Evolutionary conservation across 2,329 filamentous ascomycete species (phyloP).

Genomic region (Diaporthe aspalathi): DNA sequence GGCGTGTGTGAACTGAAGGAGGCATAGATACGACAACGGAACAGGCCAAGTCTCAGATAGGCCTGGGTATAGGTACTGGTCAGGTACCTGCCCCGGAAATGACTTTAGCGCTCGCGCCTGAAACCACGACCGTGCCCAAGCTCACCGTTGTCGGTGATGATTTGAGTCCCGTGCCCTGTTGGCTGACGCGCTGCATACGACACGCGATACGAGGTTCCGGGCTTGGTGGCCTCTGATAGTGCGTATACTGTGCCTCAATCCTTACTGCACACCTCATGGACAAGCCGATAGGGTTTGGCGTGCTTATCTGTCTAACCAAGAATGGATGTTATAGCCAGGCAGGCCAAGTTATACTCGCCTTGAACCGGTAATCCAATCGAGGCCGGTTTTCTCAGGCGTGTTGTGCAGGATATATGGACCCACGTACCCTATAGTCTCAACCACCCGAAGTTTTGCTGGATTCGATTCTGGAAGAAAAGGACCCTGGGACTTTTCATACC

Average conservation of each 20-base stretch:
- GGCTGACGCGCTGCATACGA: constrained; percentile 27
- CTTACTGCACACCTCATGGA: neutral
- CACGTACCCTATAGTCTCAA: neutral
- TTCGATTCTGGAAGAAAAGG: neutral
- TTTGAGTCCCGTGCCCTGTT: constrained; percentile 22
- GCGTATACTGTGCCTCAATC: constrained; percentile 15
- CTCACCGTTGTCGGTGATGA: constrained; percentile 30
- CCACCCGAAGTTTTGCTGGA: neutral
- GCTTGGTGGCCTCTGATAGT: constrained; percentile 5
- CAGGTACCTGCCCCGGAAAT: constrained; percentile 25
- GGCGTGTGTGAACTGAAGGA: constrained; percentile 24
- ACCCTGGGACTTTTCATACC: no score
- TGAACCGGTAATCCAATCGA: neutral
- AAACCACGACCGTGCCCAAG: constrained; percentile 29
- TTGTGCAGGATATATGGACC: neutral
- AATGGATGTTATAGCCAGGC: neutral
- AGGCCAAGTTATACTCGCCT: neutral
- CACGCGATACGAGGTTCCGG: constrained; percentile 12
- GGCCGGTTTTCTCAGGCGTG: neutral
- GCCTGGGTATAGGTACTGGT: constrained; percentile 24
- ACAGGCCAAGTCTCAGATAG: constrained; percentile 16
- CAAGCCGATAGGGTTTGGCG: constrained; percentile 17
- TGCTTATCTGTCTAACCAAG: constrained; percentile 28
- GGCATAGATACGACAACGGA: constrained; percentile 29
- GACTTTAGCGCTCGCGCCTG: constrained; percentile 26